Percentiles rank a stretch among this genome's conserved stretches.
Conservation (phyloP, 257 asterid genomes). For the Catharanthus roseus region DNA sequence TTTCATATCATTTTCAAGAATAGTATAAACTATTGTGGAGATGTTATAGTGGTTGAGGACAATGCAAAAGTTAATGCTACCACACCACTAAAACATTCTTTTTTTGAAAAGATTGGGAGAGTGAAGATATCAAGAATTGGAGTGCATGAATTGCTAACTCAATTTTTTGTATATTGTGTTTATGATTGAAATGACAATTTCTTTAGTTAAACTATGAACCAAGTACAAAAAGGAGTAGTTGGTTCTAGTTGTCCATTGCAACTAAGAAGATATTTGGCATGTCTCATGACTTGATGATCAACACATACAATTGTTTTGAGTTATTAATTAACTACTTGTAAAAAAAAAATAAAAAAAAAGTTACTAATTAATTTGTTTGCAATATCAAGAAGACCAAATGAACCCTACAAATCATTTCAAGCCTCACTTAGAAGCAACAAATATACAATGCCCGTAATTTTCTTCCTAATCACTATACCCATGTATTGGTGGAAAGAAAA, state of each 20-base stretch:
- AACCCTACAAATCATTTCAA: neutral
- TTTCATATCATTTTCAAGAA: neutral
- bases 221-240: neutral
- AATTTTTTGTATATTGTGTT: neutral
- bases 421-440: neutral
- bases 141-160: neutral
- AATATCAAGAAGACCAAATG: no score
- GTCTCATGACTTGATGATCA: neutral
- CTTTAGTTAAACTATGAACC: neutral
- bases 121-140: conserved; percentile 1
- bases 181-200: neutral
- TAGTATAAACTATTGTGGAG: neutral
- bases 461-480: no score
- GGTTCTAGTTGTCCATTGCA: neutral
- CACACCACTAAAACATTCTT: neutral
- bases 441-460: no score
- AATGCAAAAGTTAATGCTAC: neutral
- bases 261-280: neutral
- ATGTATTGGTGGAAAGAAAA: no score
- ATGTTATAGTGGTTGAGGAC: neutral
- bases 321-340: neutral
- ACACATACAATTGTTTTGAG: no score
- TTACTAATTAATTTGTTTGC: no score
- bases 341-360: no score
- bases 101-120: neutral